Base-by-base conservation (phyloP, 306 rosid genomes). In the Pterocarpus santalinus region DNA sequence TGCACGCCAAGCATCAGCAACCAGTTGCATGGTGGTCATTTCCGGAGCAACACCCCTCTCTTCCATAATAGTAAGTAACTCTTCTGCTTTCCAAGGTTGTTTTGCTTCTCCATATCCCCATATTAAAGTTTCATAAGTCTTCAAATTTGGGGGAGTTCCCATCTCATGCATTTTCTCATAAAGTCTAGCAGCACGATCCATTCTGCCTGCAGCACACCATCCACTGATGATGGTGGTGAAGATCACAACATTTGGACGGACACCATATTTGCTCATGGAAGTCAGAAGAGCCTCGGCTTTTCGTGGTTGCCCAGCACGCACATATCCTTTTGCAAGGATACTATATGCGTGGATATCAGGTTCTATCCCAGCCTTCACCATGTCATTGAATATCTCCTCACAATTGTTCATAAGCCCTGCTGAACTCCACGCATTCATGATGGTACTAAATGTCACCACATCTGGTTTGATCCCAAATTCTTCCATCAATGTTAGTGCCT, bases 31-130 rank as follows among this genome's bases (percentile, higher is more conserved):
- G 58, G 98, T 95, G 73, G 90, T 87, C 83, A 15, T 83, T 63
- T 86, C 84, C 12, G 97, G 98, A 78, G 35, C 43, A 55, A 95
- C 87, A n/a, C 91, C 92, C 65, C 69, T 86, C 74, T 85, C 90
- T 78, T 89, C 88, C 99, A 95, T 95, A 4, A 80, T 60, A 17
- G 78, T 70, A 61, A 95, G 90, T 64, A 95, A 68, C 65, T 91
- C 98, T 88, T 95, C 99, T 44, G 97, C 96, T 86, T 87, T 88
- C 97, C 93, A 85, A 5, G 99, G 99, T 49, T 90, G 99, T 78
- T 87, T 93, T 78, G 92, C 98, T 80, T 95, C 97, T 82, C 97
- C 97, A 69, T 88, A 95, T 52, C 99, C 99, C 99, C 99, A 95
- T 64, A 95, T 88, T 73, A 95, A 78, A n/a, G 98, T 95, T 84